Conservation (phyloP, 768 basidiomycete species). For the Termitomyces sp. region DNA sequence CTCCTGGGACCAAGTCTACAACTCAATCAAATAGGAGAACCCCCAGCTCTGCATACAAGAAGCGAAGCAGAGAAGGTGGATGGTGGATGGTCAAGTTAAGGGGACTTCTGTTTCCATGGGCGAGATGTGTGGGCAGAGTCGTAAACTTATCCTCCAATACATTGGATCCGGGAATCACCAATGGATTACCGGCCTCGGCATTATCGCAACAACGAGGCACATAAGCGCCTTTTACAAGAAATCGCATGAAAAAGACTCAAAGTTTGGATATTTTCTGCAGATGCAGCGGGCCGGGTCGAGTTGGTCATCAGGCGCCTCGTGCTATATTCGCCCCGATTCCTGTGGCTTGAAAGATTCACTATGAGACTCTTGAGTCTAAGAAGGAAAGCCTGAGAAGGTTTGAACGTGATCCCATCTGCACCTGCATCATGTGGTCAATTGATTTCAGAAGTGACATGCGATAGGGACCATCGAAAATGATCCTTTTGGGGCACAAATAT, state of each 20-base stretch:
- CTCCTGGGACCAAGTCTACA: conserved; percentile 2
- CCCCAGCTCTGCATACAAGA: not conserved
- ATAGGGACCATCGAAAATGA: not conserved
- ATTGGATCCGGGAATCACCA: conserved; percentile 9
- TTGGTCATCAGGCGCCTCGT: not conserved
- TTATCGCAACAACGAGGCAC: conserved; percentile 3
- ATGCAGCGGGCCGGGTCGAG: conserved; percentile 5
- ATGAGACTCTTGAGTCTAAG: not conserved
- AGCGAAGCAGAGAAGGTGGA: not conserved
- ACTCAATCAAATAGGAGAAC: not conserved
- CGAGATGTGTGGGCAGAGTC: conserved; percentile 3
- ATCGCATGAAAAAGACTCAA: not conserved
- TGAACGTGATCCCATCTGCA: not conserved
- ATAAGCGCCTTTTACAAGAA: conserved; percentile 1
- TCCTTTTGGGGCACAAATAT: not conserved
- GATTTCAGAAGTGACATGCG: not conserved
- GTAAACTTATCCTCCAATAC: conserved; percentile 8
- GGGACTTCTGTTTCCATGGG: conserved; percentile 16
- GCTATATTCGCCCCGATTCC: not conserved
- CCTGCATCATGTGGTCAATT: not conserved
- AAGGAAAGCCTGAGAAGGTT: conserved; percentile 1
- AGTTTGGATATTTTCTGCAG: not conserved
- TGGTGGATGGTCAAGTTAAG: conserved; percentile 1
- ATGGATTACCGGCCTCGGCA: not conserved
- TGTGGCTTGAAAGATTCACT: conserved; percentile 4